Evolutionary conservation across 179 eudicot species (phyloP), one percentile per base, ranked within the genome.

Genomic region (Heliamphora pulchella): DNA sequence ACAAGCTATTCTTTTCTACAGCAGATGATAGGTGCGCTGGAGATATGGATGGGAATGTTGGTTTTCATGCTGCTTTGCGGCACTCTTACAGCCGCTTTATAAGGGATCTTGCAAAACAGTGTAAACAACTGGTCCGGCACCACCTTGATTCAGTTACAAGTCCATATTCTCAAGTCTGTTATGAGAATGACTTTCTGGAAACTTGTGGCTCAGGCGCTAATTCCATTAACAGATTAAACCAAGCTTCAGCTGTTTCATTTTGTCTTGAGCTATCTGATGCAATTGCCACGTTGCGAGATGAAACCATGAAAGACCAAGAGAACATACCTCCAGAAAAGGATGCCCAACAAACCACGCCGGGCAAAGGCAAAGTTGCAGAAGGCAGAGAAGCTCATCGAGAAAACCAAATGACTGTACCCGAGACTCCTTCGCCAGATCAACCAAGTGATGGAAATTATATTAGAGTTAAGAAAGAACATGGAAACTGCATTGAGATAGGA

Each of bases 61-160:
- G 98, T 74, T 96, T 91, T 77, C 98, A 92, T 83, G 99, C 96
- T 80, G 91, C 99, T 63, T 87, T 94, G 75, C 88, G 97, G 86
- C 91, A 89, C 85, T 94, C 98, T 18, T 96, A 92, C 85, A 88
- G 85, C 75, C 71, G 84, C 55, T 96, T 96, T 81, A 81, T 96
- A 51, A 91, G 88, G 81, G 91, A 94, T 89, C 90, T 94, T 6
- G 81, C 93, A 46, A 91, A 88, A 81, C 92, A 96, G 79, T 94
- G 99, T 88, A 94, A 96, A 84, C 91, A 94, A 81, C 89, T 96
- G 22, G 91, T 94, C 55, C 81, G 94, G 57, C 97, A 96, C 85
- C 99, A 96, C 83, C 96, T 96, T 83, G 99, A 96, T 86, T 94
- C 98, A 81, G 98, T 91, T 10, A 94, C 99, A 76, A 94, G 99